A percentile compares a stretch with the other conserved stretches of the same genome.
phyloP scores from a whole-genome alignment of 352 stramenopile species.

The Phytophthora sansomeana region DNA sequence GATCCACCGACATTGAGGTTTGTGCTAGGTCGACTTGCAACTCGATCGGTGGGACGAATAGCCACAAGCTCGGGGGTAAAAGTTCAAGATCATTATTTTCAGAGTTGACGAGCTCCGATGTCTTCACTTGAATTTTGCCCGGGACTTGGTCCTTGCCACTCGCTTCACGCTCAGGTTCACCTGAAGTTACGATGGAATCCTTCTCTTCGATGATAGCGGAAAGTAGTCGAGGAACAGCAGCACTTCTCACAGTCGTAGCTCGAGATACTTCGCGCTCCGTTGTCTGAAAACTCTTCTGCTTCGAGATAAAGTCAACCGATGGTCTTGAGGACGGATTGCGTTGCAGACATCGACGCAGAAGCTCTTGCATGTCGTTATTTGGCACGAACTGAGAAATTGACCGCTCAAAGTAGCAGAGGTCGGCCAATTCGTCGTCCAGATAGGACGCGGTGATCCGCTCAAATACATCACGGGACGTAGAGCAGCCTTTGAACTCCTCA shows the following conservation, averaged over 20 bases:
- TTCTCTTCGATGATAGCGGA: slow-evolving; percentile 36
- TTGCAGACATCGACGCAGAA: slow-evolving; percentile 54
- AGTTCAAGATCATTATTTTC: slow-evolving; percentile 29
- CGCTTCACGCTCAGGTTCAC: slow-evolving; percentile 30
- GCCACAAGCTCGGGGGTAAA: slow-evolving; percentile 65
- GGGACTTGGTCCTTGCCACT: slow-evolving; percentile 25
- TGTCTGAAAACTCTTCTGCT: slow-evolving; percentile 46
- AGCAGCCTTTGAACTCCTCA: slow-evolving; percentile 58
- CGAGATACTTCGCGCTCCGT: slow-evolving; percentile 31
- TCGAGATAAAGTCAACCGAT: slow-evolving; percentile 45
- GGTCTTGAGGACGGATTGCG: slow-evolving; percentile 45
- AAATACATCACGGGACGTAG: slow-evolving; percentile 41
- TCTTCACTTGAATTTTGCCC: slow-evolving; percentile 4
- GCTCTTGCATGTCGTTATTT: slow-evolving; percentile 53
- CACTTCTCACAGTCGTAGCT: slow-evolving; percentile 22
- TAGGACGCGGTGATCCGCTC: slow-evolving; percentile 31
- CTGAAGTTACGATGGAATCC: not conserved
- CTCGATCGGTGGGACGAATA: slow-evolving; percentile 62
- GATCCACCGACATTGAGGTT: slow-evolving; percentile 41
- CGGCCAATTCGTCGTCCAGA: slow-evolving; percentile 12
- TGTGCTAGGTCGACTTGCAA: slow-evolving; percentile 37
- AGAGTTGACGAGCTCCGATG: not conserved
- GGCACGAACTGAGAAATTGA: slow-evolving; percentile 60
- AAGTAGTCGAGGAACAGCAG: slow-evolving; percentile 15
- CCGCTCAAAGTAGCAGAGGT: slow-evolving; percentile 50